Evolutionary conservation across 2,329 filamentous ascomycete genomes (phyloP), one percentile per base, ranked within the genome.

Genomic region (Elsinoe necatrix): DNA sequence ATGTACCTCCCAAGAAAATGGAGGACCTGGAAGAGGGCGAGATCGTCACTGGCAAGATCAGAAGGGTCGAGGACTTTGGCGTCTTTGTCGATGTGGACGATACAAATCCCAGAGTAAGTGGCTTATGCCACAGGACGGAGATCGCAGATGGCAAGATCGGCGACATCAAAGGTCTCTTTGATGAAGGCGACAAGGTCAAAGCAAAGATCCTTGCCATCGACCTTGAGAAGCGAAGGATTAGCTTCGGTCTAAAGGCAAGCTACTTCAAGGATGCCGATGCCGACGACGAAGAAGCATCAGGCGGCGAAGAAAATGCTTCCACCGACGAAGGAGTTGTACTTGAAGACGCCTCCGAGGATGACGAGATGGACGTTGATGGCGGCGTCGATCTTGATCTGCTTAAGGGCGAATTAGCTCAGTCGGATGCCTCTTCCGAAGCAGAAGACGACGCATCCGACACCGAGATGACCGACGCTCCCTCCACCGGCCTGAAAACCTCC

Each of bases 31-130:
- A 86, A 66, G 75, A 80, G 60, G 91, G 90, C 5, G 87, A 95
- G 70, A 75, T 90, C 29, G 80, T 98, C 31, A 95, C 88, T 11
- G 93, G 91, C 50, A 95, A 89, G 67, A 83, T 98, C 57, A 85
- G 91, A 64, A 95, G 95, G 71, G 90, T 97, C 1, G 89, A 95
- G 66, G 87, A 95, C 29, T 98, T 91, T 68, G 93, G 93, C 62
- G 92, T 92, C 4, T 98, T 98, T 69, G 87, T 98, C 63, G 82
- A 95, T 42, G 77, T 98, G 18, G 89, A 96, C 69, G 84, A 86
- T 59, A 95, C 91, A 3, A 65, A 66, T 34, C 79, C 82, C 56
- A 95, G 95, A 63, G 83, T 98, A 60, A 95, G 92, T 63, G 93
- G 93, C 60, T 79, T 98, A 8, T 97, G 92, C 69, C 93, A 98